Evolutionary conservation across 139 green algal species (phyloP), one percentile per base, ranked within the genome.

Genomic region (Haematococcus lacustris): DNA sequence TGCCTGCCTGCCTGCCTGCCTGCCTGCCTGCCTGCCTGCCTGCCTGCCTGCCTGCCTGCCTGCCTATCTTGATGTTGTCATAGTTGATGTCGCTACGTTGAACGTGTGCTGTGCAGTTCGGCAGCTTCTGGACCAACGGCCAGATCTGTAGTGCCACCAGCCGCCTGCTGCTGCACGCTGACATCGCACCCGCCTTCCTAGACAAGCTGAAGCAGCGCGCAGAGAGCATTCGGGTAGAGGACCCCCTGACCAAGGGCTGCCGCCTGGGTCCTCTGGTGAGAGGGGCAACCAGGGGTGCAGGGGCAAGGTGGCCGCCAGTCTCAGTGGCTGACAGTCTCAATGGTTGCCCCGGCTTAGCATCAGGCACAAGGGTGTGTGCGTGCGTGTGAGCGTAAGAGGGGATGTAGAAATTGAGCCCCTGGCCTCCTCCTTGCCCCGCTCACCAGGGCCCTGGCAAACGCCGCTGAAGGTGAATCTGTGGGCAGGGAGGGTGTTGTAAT

Each of bases 131-230:
- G 88, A 94, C 79, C 73, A 88, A 80, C 51, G 91, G 90, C 0
- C 91, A 97, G 83, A 94, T 97, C 75, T 97, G 92, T 88, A 88
- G 65, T 62, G 81, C 90, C 64, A 97, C 92, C 26, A 92, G 82
- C 4, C 87, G 92, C 40, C 80, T 97, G 53, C 83, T 97, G 37
- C 71, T 97, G 47, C 91, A 96, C 32, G 60, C 83, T 37, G n/a
- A 34, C 73, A 87, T 94, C 37, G 88, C 87, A 2, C 47, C 73
- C 2, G 51, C 72, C 5, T 96, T 97, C 77, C 83, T 86, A 6
- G 59, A 43, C 33, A 80, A 73, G 7, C 82, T 97, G 26, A 92
- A 89, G 80, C 41, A 71, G 66, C 82, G 89, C 0, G 82, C 91
- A 0, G 78, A 91, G 79, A 51, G 71, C 35, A 94, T 97, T 69